A percentile compares a stretch with the other conserved stretches of the same genome.
phyloP scores from a whole-genome alignment of 345 rosid species.

The Eucalyptus coolabah region DNA sequence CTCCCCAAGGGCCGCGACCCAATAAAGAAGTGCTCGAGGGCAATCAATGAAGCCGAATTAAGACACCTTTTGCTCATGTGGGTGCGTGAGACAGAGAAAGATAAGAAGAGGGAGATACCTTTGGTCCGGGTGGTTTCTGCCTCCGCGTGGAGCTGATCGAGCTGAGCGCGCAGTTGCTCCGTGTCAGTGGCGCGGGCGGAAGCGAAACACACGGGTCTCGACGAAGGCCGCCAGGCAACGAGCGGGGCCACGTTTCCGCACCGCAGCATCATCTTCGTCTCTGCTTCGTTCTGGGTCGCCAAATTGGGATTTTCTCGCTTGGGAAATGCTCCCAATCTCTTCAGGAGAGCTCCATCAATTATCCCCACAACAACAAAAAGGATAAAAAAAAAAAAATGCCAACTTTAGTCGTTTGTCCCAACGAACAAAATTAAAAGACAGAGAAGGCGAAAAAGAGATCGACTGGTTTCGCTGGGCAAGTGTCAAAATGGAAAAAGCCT shows the following conservation, averaged over 20 bases:
- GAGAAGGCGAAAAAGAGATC: background rate
- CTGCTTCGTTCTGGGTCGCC: background rate
- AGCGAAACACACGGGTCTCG: conserved; percentile 20
- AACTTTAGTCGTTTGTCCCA: background rate
- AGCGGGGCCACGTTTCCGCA: conserved; percentile 1
- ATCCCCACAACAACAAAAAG: background rate
- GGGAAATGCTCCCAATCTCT: background rate
- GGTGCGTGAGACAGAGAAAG: background rate
- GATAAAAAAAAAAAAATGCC: background rate
- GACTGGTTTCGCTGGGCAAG: fast-evolving
- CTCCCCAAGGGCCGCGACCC: background rate
- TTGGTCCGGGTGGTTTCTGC: conserved; percentile 55
- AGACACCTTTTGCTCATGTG: background rate
- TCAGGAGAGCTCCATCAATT: background rate
- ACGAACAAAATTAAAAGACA: background rate
- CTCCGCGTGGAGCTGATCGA: conserved; percentile 70
- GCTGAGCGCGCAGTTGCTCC: conserved; percentile 53
- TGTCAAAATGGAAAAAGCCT: background rate
- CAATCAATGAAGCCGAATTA: background rate
- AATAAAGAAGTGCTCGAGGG: background rate
- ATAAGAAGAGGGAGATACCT: conserved; percentile 21
- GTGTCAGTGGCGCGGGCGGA: conserved; percentile 7
- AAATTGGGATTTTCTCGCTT: background rate
- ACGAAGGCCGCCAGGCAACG: background rate
- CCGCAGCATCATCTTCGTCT: conserved; percentile 17